Conservation (phyloP, 306 rosid genomes). For the Bauhinia variegata region DNA sequence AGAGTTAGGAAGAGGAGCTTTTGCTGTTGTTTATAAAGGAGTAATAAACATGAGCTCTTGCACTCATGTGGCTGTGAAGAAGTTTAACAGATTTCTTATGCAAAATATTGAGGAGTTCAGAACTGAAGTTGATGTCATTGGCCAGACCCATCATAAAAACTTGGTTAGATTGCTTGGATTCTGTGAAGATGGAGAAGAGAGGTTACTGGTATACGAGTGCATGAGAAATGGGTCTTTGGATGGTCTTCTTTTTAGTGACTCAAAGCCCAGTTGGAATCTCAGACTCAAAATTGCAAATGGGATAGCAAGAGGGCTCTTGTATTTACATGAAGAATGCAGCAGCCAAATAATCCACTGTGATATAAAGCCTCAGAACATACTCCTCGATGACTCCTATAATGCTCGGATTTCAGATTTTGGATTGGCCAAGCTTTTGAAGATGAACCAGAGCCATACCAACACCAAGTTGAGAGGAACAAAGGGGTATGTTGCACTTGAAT, state of each 20-base stretch:
- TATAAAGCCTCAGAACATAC: slow-evolving; percentile 61
- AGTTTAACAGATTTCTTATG: background rate
- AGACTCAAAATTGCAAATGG: slow-evolving; percentile 34
- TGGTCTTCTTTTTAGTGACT: slow-evolving; percentile 20
- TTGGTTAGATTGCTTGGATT: slow-evolving; percentile 36
- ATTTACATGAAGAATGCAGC: slow-evolving; percentile 53
- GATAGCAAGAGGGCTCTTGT: slow-evolving; percentile 35
- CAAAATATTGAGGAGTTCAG: slow-evolving; percentile 38
- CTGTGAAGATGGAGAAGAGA: slow-evolving; percentile 20
- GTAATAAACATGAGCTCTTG: background rate
- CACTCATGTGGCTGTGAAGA: slow-evolving; percentile 37
- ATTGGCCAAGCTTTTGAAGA: slow-evolving; percentile 47
- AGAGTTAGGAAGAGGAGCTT: slow-evolving; percentile 46
- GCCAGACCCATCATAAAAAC: slow-evolving; percentile 45
- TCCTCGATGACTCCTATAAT: slow-evolving; percentile 33
- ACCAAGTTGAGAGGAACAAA: slow-evolving; percentile 47
- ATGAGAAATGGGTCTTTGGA: slow-evolving; percentile 41
- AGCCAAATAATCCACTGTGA: slow-evolving; percentile 53
- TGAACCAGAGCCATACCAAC: slow-evolving; percentile 39
- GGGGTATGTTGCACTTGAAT: slow-evolving; percentile 56
- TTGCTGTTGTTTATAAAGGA: slow-evolving; percentile 50
- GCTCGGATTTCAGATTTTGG: slow-evolving; percentile 48
- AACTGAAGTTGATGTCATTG: slow-evolving; percentile 36
- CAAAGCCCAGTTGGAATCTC: slow-evolving; percentile 36
- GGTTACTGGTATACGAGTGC: slow-evolving; percentile 36